Percentiles rank a stretch among this genome's conserved stretches.
Conservation (phyloP, 768 basidiomycete species). For the Serpula lacrymans region DNA sequence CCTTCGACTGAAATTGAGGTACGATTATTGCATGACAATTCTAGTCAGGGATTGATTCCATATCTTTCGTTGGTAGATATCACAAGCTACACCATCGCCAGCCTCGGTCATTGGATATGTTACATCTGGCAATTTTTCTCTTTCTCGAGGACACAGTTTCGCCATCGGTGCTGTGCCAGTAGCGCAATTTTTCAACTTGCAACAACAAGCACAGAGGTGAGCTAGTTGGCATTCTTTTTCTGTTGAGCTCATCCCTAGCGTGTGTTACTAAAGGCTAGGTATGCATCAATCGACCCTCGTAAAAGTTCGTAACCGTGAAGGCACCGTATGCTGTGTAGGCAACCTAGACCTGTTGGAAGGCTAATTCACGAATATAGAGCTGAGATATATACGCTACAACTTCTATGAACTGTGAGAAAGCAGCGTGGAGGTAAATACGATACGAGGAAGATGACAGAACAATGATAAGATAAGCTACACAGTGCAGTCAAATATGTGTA, state of each 20-base stretch:
- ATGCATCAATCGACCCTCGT: conserved; percentile 40
- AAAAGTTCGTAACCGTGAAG: conserved; percentile 62
- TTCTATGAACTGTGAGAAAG: too few relatives aligned
- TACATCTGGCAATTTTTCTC: conserved; percentile 80
- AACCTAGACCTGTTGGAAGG: conserved; percentile 35
- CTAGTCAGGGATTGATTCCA: conserved; percentile 5
- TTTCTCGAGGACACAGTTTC: conserved; percentile 72
- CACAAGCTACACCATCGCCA: conserved; percentile 37
- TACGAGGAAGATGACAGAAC: too few relatives aligned
- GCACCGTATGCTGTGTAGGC: conserved; percentile 52
- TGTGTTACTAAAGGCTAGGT: conserved; percentile 14
- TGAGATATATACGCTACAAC: too few relatives aligned
- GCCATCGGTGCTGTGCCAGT: conserved; percentile 76
- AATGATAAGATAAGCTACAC: too few relatives aligned
- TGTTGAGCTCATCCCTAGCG: background rate
- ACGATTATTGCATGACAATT: conserved; percentile 10
- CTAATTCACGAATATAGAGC: too few relatives aligned
- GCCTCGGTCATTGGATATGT: conserved; percentile 71
- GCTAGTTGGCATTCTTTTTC: conserved; percentile 1
- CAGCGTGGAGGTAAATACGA: too few relatives aligned
- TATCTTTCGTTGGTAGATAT: conserved; percentile 38
- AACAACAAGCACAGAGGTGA: conserved; percentile 45
- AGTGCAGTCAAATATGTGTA: too few relatives aligned
- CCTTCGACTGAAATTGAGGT: conserved; percentile 26
- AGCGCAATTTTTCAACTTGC: conserved; percentile 44